phyloP scores from a whole-genome alignment of 1,139 yeast species.

The Magnusiomyces ingens region DNA sequence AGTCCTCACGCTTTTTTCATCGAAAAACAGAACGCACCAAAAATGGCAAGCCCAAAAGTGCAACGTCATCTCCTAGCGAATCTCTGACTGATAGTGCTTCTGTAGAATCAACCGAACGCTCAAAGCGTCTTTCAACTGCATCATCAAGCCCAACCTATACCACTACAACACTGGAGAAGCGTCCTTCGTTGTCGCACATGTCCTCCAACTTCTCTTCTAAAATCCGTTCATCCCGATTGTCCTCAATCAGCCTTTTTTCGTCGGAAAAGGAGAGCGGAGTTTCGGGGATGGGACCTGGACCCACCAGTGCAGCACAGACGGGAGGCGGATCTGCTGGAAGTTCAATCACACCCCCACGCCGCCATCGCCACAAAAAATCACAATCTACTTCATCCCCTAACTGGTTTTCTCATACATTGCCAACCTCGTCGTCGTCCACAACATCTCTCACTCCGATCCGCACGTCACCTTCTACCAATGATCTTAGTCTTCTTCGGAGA shows the following conservation, averaged over 20 bases:
- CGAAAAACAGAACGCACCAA: slow-evolving; percentile 7
- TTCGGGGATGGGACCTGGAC: too few species aligned
- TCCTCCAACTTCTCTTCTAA: slow-evolving; percentile 8
- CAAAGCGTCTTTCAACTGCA: neutral
- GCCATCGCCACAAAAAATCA: too few species aligned
- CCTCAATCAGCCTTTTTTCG: slow-evolving; percentile 2
- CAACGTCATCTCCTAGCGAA: slow-evolving; percentile 6
- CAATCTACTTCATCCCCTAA: too few species aligned
- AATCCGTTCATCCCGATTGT: slow-evolving; percentile 6
- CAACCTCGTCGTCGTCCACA: neutral
- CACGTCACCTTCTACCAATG: slow-evolving; percentile 4
- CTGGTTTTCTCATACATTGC: too few species aligned
- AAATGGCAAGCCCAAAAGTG: neutral
- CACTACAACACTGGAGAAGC: slow-evolving; percentile 1
- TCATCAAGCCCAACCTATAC: neutral
- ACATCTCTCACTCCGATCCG: neutral
- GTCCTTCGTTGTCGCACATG: slow-evolving; percentile 7
- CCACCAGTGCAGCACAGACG: too few species aligned
- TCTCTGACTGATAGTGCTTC: slow-evolving; percentile 1
- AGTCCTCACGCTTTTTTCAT: slow-evolving; percentile 8
- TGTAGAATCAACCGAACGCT: neutral
- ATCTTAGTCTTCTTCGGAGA: too few species aligned
- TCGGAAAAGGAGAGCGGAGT: neutral
- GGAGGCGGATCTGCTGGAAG: too few species aligned
- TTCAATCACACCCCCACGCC: too few species aligned